phyloP scores from a whole-genome alignment of 2,329 filamentous ascomycete genomes.

The Fusarium napiforme region DNA sequence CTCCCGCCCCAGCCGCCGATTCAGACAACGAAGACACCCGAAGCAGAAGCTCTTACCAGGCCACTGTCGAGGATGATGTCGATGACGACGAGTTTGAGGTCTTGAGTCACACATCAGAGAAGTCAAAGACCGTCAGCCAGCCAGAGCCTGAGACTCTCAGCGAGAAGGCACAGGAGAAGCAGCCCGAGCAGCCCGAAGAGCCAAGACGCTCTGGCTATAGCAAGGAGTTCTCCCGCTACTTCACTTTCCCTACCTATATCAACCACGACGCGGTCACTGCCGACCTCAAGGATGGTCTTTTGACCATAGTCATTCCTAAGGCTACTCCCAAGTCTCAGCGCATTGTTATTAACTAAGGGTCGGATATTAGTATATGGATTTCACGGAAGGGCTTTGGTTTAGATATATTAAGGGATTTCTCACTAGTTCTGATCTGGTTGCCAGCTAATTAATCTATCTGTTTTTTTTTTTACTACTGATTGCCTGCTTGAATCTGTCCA shows the following conservation, averaged over 20 bases:
- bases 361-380: too few relatives aligned
- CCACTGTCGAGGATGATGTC: conserved; percentile 21
- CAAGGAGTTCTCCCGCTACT: conserved; percentile 71
- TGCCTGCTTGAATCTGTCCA: too few relatives aligned
- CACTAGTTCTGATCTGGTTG: too few relatives aligned
- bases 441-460: too few relatives aligned
- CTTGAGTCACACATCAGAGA: conserved; percentile 13
- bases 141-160: not conserved
- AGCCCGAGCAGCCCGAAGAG: conserved; percentile 44
- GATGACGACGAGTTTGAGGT: conserved; percentile 26
- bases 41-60: conserved; percentile 26
- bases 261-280: conserved; percentile 69
- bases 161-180: conserved; percentile 1
- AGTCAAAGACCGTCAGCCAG: conserved; percentile 4
- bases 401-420: too few relatives aligned
- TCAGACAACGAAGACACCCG: conserved; percentile 18
- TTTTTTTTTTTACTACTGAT: too few relatives aligned
- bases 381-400: not conserved
- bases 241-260: conserved; percentile 71
- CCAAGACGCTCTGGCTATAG: conserved; percentile 51
- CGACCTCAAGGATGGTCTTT: conserved; percentile 37
- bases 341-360: not conserved
- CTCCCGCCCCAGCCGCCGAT: not conserved
- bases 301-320: not conserved
- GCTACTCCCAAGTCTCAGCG: not conserved